Conservation (phyloP, 2,329 filamentous ascomycete species). For the Didymella arachidicola region DNA sequence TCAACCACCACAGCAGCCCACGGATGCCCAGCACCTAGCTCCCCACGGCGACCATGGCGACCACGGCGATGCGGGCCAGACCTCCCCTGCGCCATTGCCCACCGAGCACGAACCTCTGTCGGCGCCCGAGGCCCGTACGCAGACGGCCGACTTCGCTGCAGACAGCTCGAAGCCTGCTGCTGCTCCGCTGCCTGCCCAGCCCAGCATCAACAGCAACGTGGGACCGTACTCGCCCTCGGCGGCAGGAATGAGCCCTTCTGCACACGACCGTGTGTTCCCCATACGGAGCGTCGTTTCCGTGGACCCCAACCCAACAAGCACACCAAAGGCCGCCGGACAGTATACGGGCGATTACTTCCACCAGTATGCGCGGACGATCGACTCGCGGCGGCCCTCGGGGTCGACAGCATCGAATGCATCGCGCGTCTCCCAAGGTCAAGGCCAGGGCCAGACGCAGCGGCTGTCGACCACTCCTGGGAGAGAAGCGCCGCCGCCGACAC, state of each 20-base stretch:
- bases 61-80: conserved; percentile 18
- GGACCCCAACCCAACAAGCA: conserved; percentile 60
- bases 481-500: conserved; percentile 18
- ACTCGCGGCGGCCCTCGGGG: conserved; percentile 38
- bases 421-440: conserved; percentile 29
- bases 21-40: conserved; percentile 22
- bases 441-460: conserved; percentile 13
- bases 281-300: conserved; percentile 81
- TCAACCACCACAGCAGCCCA: conserved; percentile 32
- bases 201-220: conserved; percentile 11
- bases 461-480: conserved; percentile 6
- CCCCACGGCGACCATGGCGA: conserved; percentile 8
- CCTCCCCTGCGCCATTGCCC: conserved; percentile 23
- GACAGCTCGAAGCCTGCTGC: conserved; percentile 6
- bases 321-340: conserved; percentile 27
- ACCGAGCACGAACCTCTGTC: conserved; percentile 23
- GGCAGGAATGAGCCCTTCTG: conserved; percentile 50
- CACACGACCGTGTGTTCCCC: conserved; percentile 75
- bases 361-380: conserved; percentile 35
- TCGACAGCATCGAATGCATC: conserved; percentile 43
- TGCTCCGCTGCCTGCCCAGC: conserved; percentile 13
- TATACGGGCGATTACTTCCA: conserved; percentile 50
- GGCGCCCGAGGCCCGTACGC: conserved; percentile 15
- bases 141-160: conserved; percentile 8
- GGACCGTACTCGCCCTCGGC: conserved; percentile 27